Base-by-base conservation (phyloP, 805 yeast genomes). In the Nakazawaea molendinolei region DNA sequence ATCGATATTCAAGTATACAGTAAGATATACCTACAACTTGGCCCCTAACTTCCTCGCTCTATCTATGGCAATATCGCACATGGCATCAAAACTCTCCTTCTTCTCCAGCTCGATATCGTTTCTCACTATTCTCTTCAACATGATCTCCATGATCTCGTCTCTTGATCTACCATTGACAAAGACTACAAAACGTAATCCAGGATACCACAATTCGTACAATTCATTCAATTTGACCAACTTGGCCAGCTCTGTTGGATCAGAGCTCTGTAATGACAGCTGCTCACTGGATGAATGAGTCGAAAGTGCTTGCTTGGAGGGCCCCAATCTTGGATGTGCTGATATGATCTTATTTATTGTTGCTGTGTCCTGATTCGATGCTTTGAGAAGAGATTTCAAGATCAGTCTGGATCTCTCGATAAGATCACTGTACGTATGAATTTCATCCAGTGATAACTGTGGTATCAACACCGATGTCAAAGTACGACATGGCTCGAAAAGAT, bases 321-420 rank as follows among this genome's bases (percentile, higher is more conserved):
- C 97, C 13, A 87, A 62, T 38, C 95, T 65, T 13, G 97, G 97
- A 58, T 87, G 97, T 0, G 96, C 95, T 1, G 85, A 79, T n/a
- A 89, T 75, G 39, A 89, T 86, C 26, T 69, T 60, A 29, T 41
- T 39, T 14, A 42, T 41, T 6, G 23, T 23, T n/a, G 21, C 28
- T 12, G 19, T 17, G 9, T 21, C 28, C 15, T 5, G 33, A 13
- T 34, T 12, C n/a, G 19, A 14, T 20, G 5, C n/a, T 17, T 24
- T 12, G 5, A 43, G 12, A 9, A 38, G 55, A 10, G 43, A 33
- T 3, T 63, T 46, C 14, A 80, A 55, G 8, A 50, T 51, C 0
- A 27, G 16, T 34, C 83, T 61, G 3, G 66, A 58, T 3, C 46
- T 33, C 33, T 73, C 79, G 12, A 79, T 72, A 20, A 78, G 57